Percentiles rank a stretch among this genome's conserved stretches.
These are phyloP conservation scores for Lumnitzera racemosa DNA, from an alignment of 345 rosid genomes.

Conservation along the genomic window DNA sequence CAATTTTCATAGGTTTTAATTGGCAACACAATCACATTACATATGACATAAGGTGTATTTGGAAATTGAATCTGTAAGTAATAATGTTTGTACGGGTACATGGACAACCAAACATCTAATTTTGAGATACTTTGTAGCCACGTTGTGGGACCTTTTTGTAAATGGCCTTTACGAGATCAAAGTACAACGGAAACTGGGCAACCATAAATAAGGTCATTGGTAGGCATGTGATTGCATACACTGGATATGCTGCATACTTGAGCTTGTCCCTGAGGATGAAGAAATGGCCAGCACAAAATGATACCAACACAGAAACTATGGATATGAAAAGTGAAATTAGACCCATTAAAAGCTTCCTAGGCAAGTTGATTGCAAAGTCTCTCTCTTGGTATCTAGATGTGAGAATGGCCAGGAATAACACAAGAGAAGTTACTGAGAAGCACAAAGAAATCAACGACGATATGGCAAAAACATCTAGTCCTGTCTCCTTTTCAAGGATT, in stretches of 20 bases:
- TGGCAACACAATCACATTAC: too few species aligned
- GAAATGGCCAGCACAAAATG: conserved; percentile 52
- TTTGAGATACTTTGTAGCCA: conserved; percentile 13
- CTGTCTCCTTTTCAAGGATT: conserved; percentile 19
- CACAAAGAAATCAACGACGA: conserved; percentile 29
- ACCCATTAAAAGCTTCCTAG: conserved; percentile 27
- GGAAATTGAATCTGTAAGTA: too few species aligned
- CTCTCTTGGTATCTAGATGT: conserved; percentile 33
- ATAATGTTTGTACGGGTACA: too few species aligned
- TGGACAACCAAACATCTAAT: too few species aligned
- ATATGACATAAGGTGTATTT: too few species aligned
- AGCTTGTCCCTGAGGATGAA: conserved; percentile 33
- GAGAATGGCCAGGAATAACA: conserved; percentile 33
- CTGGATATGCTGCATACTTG: conserved; percentile 27
- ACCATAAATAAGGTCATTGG: conserved; percentile 36
- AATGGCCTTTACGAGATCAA: conserved; percentile 34
- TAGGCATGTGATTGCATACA: conserved; percentile 36
- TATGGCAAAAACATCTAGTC: conserved; percentile 31
- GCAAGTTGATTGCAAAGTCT: conserved; percentile 29
- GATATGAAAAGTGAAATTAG: conserved; percentile 32
- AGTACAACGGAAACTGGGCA: conserved; percentile 40
- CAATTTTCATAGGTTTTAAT: too few species aligned
- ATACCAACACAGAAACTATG: conserved; percentile 31
- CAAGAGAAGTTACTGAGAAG: conserved; percentile 27
- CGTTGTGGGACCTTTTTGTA: conserved; percentile 36